Percentiles rank a stretch among this genome's conserved stretches.
Evolutionary conservation across 2,329 filamentous ascomycete genomes (phyloP).

Genomic region (Chaetomium sp.): DNA sequence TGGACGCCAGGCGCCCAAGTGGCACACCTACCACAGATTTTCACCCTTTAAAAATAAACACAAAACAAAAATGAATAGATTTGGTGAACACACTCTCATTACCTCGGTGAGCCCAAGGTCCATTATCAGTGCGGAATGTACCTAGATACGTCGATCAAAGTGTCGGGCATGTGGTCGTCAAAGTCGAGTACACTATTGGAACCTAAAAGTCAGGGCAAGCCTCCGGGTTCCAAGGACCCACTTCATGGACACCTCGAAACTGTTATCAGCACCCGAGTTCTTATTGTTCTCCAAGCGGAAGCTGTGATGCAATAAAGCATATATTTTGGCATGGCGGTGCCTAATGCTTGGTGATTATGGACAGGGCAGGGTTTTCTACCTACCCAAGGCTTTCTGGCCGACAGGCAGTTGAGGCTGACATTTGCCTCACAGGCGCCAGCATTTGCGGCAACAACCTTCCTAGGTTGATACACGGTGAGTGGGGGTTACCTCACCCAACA

Average conservation of each 20-base stretch:
- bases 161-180: not conserved
- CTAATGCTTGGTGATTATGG: not conserved
- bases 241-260: not conserved
- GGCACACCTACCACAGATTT: not conserved
- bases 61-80: no score
- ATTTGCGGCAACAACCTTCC: not conserved
- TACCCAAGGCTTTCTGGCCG: not conserved
- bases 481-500: not conserved
- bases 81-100: not conserved
- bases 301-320: not conserved
- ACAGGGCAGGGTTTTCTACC: not conserved
- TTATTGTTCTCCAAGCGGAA: not conserved
- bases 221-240: not conserved
- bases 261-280: not conserved
- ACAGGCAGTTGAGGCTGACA: not conserved
- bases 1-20: not conserved
- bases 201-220: not conserved
- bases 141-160: not conserved
- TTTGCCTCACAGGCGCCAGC: not conserved
- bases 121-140: not conserved
- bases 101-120: not conserved
- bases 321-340: not conserved
- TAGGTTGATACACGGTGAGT: not conserved
- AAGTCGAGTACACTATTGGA: not conserved
- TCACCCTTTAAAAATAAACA: not conserved